Conservation (phyloP, 2,329 filamentous ascomycete species). For the Aureobasidium sp. region DNA sequence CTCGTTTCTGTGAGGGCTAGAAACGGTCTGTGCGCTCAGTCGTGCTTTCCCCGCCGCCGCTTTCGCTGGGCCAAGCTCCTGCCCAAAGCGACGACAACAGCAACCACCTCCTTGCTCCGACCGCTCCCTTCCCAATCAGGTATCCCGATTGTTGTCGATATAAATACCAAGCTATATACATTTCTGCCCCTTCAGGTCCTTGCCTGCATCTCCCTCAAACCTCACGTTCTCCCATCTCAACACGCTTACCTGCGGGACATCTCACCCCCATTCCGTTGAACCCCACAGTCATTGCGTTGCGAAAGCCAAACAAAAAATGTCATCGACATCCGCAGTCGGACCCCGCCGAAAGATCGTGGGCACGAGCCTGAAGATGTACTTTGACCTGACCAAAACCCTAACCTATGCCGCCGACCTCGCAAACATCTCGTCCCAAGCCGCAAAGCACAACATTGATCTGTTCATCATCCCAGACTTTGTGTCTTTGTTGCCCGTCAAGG, state of each 20-base stretch:
- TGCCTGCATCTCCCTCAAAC: not conserved
- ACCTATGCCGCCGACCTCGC: slow-evolving; percentile 40
- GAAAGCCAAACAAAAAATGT: slow-evolving; percentile 2
- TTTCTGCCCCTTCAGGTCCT: not conserved
- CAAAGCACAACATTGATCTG: slow-evolving; percentile 55
- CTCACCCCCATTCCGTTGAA: slow-evolving; percentile 8
- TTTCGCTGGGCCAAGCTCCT: slow-evolving; percentile 3
- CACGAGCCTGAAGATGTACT: slow-evolving; percentile 76
- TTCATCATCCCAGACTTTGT: slow-evolving; percentile 76
- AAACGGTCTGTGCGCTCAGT: not conserved
- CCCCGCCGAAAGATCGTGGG: slow-evolving; percentile 56
- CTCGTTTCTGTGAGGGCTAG: not conserved
- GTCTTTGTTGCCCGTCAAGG: slow-evolving; percentile 50
- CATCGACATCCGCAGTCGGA: slow-evolving; percentile 15
- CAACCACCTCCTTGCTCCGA: not conserved
- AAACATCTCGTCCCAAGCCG: slow-evolving; percentile 44
- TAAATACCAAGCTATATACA: not conserved
- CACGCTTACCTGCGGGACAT: not conserved
- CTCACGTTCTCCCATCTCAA: not conserved
- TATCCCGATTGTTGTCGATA: not conserved
- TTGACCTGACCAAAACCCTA: slow-evolving; percentile 57
- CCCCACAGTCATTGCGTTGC: not conserved
- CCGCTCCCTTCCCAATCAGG: not conserved
- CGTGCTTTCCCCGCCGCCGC: slow-evolving; percentile 4
- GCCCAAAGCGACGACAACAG: not conserved